Evolutionary conservation across 768 basidiomycete genomes (phyloP).

Genomic region (Russula earlei): DNA sequence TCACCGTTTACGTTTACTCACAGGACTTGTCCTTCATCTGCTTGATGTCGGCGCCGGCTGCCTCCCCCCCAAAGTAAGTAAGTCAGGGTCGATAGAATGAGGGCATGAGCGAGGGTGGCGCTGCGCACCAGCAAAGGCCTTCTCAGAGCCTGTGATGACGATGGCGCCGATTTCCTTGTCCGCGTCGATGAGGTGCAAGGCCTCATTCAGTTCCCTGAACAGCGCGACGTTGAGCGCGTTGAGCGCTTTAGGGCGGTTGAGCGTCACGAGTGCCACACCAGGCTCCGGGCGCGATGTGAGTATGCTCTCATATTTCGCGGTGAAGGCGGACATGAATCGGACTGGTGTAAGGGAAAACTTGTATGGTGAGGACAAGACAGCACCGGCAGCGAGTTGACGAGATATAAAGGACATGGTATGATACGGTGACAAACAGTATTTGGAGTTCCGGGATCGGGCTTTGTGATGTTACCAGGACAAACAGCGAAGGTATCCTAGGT

Average conservation of each 20-base stretch:
- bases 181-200: constrained; percentile 42
- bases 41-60: constrained; percentile 97
- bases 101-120: no score
- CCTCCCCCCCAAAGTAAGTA: no score
- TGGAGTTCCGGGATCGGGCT: no score
- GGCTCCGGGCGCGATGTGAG: constrained; percentile 59
- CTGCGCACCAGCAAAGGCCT: constrained; percentile 81
- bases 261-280: constrained; percentile 66
- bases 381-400: not conserved
- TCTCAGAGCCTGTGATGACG: constrained; percentile 87
- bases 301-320: constrained; percentile 50
- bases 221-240: constrained; percentile 81
- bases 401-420: not conserved
- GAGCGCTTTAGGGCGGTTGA: constrained; percentile 84
- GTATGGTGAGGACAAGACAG: not conserved
- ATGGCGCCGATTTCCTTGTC: constrained; percentile 73
- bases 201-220: constrained; percentile 73
- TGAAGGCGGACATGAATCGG: constrained; percentile 44
- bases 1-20: constrained; percentile 29
- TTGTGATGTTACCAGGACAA: no score
- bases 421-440: not conserved
- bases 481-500: constrained; percentile 4
- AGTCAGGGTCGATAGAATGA: no score
- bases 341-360: not conserved
- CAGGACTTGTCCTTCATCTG: constrained; percentile 98